Percentiles rank a stretch among this genome's conserved stretches.
These are phyloP conservation scores for Phylloporus sp. DNA, from an alignment of 768 basidiomycete species.

Conservation along the genomic window DNA sequence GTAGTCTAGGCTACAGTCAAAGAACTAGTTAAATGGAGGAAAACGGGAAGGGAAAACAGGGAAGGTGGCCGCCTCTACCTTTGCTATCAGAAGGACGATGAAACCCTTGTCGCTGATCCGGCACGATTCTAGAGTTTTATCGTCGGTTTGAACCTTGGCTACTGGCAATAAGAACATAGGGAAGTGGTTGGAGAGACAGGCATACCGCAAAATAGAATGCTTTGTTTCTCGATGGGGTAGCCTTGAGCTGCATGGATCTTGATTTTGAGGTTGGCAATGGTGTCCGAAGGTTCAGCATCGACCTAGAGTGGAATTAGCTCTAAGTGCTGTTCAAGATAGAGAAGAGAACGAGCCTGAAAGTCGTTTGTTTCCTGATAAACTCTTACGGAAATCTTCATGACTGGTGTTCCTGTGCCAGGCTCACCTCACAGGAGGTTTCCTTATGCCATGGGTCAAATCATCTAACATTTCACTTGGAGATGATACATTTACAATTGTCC, in stretches of 20 bases:
- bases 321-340: not conserved
- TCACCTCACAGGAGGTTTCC: not conserved
- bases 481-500: too few relatives aligned
- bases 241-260: constrained; percentile 3
- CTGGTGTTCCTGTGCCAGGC: not conserved
- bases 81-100: constrained; percentile 1
- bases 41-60: not conserved
- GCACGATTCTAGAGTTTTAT: not conserved
- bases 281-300: constrained; percentile 1
- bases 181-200: not conserved
- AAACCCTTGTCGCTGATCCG: constrained; percentile 4
- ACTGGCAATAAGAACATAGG: not conserved
- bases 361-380: not conserved
- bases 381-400: not conserved
- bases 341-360: not conserved
- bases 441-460: too few relatives aligned
- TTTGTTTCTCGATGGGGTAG: not conserved
- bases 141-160: not conserved
- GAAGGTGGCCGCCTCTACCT: not conserved
- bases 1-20: not conserved
- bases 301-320: not conserved
- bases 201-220: constrained; percentile 3
- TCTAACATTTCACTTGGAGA: too few relatives aligned
- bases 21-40: not conserved
- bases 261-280: constrained; percentile 1